A percentile compares a stretch with the other conserved stretches of the same genome.
phyloP scores from a whole-genome alignment of 176 grass and related monocot species.

The Miscanthus lutarioriparius region DNA sequence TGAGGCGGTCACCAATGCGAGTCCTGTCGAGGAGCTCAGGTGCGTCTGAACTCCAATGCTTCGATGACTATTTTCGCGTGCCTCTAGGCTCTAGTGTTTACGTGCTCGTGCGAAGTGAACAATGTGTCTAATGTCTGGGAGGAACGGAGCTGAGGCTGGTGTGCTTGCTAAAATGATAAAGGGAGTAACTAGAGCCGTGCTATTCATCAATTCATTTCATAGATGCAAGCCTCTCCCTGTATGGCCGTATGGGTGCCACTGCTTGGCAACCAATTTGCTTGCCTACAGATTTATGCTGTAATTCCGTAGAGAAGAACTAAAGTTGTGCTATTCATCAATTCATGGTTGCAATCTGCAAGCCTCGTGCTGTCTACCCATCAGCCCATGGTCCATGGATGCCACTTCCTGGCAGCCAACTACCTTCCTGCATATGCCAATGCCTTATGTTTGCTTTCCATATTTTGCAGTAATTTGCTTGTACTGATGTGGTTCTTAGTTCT shows the following conservation, averaged over 20 bases:
- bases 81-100: background rate
- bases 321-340: background rate
- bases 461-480: background rate
- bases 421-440: background rate
- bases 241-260: background rate
- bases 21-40: conserved; percentile 20
- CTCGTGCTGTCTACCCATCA: background rate
- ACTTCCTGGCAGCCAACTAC: too few relatives aligned
- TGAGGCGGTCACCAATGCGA: background rate
- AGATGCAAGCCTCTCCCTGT: background rate
- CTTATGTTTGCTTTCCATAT: background rate
- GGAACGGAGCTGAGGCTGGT: background rate
- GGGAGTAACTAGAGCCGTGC: background rate
- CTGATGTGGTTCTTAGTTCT: conserved; percentile 35
- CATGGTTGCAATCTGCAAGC: background rate
- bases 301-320: background rate
- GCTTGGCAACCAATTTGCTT: background rate
- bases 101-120: background rate
- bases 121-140: background rate
- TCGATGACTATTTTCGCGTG: background rate
- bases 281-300: background rate
- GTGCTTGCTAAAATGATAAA: conserved; percentile 25
- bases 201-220: conserved; percentile 1
- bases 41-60: conserved; percentile 10
- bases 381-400: background rate